Conservation (phyloP, 192 early-diverging fungal species). For the Coemansia asiatica region DNA sequence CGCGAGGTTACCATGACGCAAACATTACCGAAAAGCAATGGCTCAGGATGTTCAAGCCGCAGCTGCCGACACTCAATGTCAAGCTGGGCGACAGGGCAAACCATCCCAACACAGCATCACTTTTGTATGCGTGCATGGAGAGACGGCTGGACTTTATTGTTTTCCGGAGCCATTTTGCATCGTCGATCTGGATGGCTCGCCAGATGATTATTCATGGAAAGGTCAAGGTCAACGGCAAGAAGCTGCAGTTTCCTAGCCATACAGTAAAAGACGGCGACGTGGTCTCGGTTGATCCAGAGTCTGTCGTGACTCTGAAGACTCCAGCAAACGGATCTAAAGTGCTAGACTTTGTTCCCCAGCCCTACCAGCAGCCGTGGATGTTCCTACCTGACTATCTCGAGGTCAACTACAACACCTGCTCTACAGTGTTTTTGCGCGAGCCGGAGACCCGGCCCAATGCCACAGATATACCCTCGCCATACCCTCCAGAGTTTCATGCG, state of each 20-base stretch:
- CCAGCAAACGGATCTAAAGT: conserved; percentile 50
- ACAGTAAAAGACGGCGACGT: conserved; percentile 84
- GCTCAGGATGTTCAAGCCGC: conserved; percentile 68
- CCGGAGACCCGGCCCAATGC: conserved; percentile 82
- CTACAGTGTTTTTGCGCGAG: conserved; percentile 79
- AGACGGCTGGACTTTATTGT: conserved; percentile 90
- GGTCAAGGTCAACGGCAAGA: conserved; percentile 88
- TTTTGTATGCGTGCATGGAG: conserved; percentile 88
- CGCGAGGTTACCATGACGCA: conserved; percentile 90
- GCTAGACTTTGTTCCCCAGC: conserved; percentile 64
- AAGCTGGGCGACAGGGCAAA: conserved; percentile 31
- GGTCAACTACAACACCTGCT: conserved; percentile 94
- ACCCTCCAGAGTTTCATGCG: conserved; percentile 84
- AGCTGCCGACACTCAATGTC: conserved; percentile 68
- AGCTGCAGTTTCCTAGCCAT: conserved; percentile 74
- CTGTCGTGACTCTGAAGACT: conserved; percentile 66
- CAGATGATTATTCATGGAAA: conserved; percentile 81
- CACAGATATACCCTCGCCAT: conserved; percentile 93
- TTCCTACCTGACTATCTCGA: conserved; percentile 97
- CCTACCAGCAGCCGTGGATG: conserved; percentile 90
- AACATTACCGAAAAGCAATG: conserved; percentile 87
- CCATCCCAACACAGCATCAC: conserved; percentile 69
- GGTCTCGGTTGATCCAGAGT: conserved; percentile 74
- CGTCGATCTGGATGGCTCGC: conserved; percentile 82
- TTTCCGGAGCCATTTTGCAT: conserved; percentile 89